Evolutionary conservation across 352 stramenopile genomes (phyloP).

Genomic region (Globisporangium perplexum): DNA sequence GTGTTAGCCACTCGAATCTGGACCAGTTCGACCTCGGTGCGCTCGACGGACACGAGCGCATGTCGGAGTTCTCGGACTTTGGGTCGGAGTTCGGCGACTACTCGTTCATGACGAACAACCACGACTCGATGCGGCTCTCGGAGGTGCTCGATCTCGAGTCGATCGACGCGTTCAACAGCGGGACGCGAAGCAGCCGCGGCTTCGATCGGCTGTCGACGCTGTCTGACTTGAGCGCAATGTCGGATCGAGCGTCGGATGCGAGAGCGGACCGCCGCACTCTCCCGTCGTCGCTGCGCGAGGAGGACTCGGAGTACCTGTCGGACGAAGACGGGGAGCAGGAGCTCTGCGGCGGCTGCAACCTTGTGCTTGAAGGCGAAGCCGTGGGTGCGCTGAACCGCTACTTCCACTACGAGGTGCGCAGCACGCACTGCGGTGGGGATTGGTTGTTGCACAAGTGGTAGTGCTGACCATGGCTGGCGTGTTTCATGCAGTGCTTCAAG

Average conservation of each 20-base stretch:
- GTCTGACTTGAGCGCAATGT: slow-evolving; percentile 56
- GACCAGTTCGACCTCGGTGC: slow-evolving; percentile 73
- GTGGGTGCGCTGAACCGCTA: slow-evolving; percentile 77
- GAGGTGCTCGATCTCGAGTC: slow-evolving; percentile 74
- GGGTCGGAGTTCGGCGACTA: slow-evolving; percentile 54
- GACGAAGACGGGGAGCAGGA: slow-evolving; percentile 73
- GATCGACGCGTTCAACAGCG: slow-evolving; percentile 38
- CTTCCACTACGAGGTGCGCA: slow-evolving; percentile 70
- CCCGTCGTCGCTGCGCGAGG: slow-evolving; percentile 13
- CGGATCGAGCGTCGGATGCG: slow-evolving; percentile 26
- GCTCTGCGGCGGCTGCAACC: slow-evolving; percentile 58
- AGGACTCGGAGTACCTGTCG: slow-evolving; percentile 40
- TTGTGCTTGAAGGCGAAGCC: slow-evolving; percentile 71
- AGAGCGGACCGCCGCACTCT: slow-evolving; percentile 3
- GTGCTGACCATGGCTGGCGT: no score
- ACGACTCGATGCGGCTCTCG: slow-evolving; percentile 69
- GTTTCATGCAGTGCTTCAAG: slow-evolving; percentile 60
- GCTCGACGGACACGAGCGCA: slow-evolving; percentile 35
- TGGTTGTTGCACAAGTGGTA: background rate
- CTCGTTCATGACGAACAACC: slow-evolving; percentile 51
- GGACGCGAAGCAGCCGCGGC: slow-evolving; percentile 12
- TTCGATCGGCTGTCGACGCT: slow-evolving; percentile 33
- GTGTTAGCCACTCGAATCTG: slow-evolving; percentile 34
- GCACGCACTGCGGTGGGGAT: background rate
- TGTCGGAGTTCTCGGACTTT: slow-evolving; percentile 65